Base-by-base conservation (phyloP, 2,329 filamentous ascomycete genomes). In the Colletotrichum somersetense region DNA sequence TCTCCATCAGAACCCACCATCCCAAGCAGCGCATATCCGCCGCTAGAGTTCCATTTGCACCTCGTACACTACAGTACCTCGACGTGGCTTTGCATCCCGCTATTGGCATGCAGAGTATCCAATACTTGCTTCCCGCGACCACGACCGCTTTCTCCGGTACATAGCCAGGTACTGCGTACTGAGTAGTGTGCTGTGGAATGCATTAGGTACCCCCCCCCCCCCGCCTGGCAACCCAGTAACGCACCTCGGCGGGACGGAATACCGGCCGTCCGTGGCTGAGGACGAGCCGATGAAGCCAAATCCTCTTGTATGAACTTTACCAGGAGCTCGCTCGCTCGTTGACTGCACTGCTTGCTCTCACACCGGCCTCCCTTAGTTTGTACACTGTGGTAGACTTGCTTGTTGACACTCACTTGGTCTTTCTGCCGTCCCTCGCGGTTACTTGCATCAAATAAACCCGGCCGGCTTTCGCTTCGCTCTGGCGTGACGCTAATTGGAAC, bases 31-130 rank as follows among this genome's bases (percentile, higher is more conserved):
- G 62, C 26, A 56, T 38, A 44, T 38, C 20, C 55, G 55, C 20
- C 55, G 55, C 46, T 50, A 55, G 48, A 56, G 48, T 50, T 23
- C 67, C 46, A 61, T 66, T 46, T 46, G 48, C 35, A 63, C 58
- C 58, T 71, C 65, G 57, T 71, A 5, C 30, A 30, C 30, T 30
- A 30, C 30, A 30, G 30, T 30, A 71, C 62, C 57, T 52, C 57
- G 65, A 71, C 68, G 68, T 68, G 68, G 64, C 64, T 68, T 63
- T 67, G 68, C 65, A 68, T 58, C 35, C 53, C 46, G n/a, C 44
- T 44, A 30, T 38, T 38, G 38, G 44, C 30, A 40, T 52, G 58
- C 50, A 55, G 42, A 53, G 61, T 63, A 23, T 10, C n/a, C 46
- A 50, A 20, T 62, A 62, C 59, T 52, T 62, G 33, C 33, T 62